These are phyloP conservation scores for Alnus rubra DNA, from an alignment of 306 rosid species.

Conservation along the genomic window DNA sequence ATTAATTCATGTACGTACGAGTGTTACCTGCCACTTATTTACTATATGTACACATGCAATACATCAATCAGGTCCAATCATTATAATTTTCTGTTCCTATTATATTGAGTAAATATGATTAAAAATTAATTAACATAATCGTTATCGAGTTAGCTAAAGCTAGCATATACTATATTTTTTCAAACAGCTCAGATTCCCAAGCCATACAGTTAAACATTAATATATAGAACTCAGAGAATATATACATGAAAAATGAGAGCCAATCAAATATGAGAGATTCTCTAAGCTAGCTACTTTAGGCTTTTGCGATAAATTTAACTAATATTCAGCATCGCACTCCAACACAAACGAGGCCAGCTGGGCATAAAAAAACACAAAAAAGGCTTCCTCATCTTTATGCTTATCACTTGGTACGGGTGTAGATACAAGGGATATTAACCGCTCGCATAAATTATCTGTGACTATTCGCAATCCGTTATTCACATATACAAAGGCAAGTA, in stretches of 20 bases:
- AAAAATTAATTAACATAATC: not conserved
- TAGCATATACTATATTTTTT: too few relatives aligned
- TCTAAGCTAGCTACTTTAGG: not conserved
- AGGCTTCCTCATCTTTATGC: not conserved
- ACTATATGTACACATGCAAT: not conserved
- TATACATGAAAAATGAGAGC: not conserved
- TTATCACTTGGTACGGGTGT: too few relatives aligned
- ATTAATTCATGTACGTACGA: too few relatives aligned
- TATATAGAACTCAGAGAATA: constrained; percentile 1
- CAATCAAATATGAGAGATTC: constrained; percentile 27
- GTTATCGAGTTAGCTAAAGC: not conserved
- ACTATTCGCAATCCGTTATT: too few relatives aligned
- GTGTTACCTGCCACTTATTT: too few relatives aligned
- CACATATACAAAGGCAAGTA: too few relatives aligned
- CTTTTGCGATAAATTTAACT: not conserved
- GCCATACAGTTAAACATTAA: not conserved
- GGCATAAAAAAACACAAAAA: not conserved
- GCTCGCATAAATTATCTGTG: too few relatives aligned
- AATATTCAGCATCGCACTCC: constrained; percentile 2
- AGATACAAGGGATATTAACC: too few relatives aligned
- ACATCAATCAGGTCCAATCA: not conserved
- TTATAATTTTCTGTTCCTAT: not conserved
- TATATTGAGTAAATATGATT: not conserved
- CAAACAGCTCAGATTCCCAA: constrained; percentile 1
- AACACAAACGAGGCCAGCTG: not conserved